Evolutionary conservation across 2,329 filamentous ascomycete species (phyloP), one percentile per base, ranked within the genome.

Genomic region (Pezicula carpinea): DNA sequence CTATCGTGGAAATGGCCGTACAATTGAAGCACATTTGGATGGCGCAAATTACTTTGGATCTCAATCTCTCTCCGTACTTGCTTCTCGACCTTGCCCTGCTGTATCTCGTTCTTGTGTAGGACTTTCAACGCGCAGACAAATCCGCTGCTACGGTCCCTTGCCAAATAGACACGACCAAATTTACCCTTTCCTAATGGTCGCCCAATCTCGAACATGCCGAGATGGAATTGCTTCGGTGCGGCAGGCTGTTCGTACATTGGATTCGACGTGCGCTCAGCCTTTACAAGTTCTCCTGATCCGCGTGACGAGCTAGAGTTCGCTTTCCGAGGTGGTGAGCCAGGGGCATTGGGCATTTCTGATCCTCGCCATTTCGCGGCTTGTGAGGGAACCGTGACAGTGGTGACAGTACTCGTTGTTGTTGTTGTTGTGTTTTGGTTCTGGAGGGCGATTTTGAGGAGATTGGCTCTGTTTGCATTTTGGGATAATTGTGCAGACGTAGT

Each of bases 361-460:
- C 61, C 59, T 46, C 66, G 61, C 64, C 70, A 69, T 66, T 84
- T 78, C 48, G 79, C 74, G 50, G 79, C 74, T 73, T 88, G 79
- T 42, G 83, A 82, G 47, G 85, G 75, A 54, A 89, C 71, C 11
- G 82, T 83, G 55, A 87, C 82, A 38, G 85, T 79, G 39, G 83
- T 73, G 59, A 80, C 73, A 57, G 77, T 75, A 65, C 79, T 82
- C 69, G 77, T 62, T 29, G 26, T 77, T 64, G 81, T 83, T 69
- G 79, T 64, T 64, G 81, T 83, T 69, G 79, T 64, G 66, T 83
- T 91, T 62, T 89, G 83, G 35, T 87, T 83, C 64, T 95, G 89
- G 21, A 96, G 76, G 19, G 87, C 86, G 43, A 89, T 80, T 69
- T 96, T 96, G 69, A 92, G 82, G 44, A 96, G 80, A 57, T 93